Evolutionary conservation across 805 yeast genomes (phyloP).

Genomic region (Blastobotrys mokoenaii): DNA sequence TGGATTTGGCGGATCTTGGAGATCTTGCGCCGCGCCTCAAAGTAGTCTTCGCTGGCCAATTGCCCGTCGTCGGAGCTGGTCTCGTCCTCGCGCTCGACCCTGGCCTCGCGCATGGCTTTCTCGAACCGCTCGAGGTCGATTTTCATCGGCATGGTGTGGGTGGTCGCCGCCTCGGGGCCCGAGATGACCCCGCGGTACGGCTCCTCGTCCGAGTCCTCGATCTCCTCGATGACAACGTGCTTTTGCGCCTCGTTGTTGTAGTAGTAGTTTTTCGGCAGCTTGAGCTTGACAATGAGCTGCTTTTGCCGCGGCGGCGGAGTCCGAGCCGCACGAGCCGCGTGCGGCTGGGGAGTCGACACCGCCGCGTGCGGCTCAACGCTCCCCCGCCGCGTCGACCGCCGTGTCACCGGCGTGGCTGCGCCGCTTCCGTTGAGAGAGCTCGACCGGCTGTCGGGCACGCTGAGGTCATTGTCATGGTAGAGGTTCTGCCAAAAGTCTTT

Average conservation of each 20-base stretch:
- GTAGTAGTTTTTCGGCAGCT: too few relatives aligned
- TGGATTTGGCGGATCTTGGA: constrained; percentile 54
- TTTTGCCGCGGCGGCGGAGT: too few relatives aligned
- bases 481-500: constrained; percentile 13
- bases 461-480: constrained; percentile 1
- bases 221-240: constrained; percentile 9
- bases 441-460: not conserved
- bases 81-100: not conserved
- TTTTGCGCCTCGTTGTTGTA: too few relatives aligned
- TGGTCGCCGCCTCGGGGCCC: constrained; percentile 51
- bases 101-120: constrained; percentile 12
- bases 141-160: constrained; percentile 49
- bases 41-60: constrained; percentile 12
- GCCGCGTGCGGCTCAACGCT: too few relatives aligned
- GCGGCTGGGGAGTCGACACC: too few relatives aligned
- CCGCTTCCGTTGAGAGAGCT: not conserved
- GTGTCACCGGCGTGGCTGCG: not conserved
- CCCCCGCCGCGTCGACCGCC: too few relatives aligned
- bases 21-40: constrained; percentile 2
- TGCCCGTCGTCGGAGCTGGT: constrained; percentile 8
- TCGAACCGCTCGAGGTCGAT: constrained; percentile 45
- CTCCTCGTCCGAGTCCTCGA: constrained; percentile 31
- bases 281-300: too few relatives aligned
- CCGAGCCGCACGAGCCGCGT: too few relatives aligned
- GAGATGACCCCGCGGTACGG: constrained; percentile 63